These are phyloP conservation scores for Heliamphora pulchella DNA, from an alignment of 179 eudicot species.

Conservation along the genomic window DNA sequence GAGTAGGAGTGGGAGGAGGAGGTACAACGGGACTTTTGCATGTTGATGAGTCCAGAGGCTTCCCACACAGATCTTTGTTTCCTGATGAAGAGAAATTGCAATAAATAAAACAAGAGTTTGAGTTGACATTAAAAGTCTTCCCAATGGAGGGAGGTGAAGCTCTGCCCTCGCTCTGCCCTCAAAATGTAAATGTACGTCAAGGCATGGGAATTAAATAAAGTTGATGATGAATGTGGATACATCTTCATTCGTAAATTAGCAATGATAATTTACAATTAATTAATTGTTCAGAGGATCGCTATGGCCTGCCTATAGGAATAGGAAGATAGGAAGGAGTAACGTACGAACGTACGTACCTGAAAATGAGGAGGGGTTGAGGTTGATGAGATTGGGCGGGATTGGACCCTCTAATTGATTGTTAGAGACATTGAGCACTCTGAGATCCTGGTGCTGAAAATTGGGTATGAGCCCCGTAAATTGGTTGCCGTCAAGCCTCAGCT, in stretches of 20 bases:
- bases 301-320: too few relatives aligned
- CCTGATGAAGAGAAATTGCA: conserved; percentile 23
- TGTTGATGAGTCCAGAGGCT: conserved; percentile 31
- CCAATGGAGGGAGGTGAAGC: too few relatives aligned
- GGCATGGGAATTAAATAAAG: too few relatives aligned
- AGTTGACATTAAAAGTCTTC: background rate
- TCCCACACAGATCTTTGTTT: conserved; percentile 54
- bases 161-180: too few relatives aligned
- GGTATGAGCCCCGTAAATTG: conserved; percentile 57
- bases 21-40: too few relatives aligned
- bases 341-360: conserved; percentile 31
- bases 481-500: conserved; percentile 47
- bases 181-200: too few relatives aligned
- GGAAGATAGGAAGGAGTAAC: too few relatives aligned
- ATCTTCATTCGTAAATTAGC: too few relatives aligned
- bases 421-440: conserved; percentile 40
- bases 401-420: conserved; percentile 60
- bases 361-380: conserved; percentile 35
- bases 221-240: too few relatives aligned
- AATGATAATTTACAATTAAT: too few relatives aligned
- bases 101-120: background rate
- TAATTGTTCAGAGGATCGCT: too few relatives aligned
- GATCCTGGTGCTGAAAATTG: conserved; percentile 29
- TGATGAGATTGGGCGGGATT: conserved; percentile 36
- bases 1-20: background rate